Evolutionary conservation across 352 stramenopile genomes (phyloP).

Genomic region (Pythium scleroteichum): DNA sequence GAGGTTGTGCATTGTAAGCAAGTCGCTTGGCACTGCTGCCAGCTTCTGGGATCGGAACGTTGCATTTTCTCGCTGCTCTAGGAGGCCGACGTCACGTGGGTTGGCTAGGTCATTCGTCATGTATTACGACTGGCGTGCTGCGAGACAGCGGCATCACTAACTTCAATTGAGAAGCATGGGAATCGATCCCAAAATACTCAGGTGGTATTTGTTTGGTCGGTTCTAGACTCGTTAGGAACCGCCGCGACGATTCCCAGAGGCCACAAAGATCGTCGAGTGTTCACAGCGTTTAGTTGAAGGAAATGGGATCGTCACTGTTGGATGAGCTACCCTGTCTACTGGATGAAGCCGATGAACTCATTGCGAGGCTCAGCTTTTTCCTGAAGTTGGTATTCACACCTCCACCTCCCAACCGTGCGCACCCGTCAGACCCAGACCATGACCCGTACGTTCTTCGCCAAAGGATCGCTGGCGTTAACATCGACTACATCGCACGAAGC

Average conservation of each 20-base stretch:
- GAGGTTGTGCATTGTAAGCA: slow-evolving; percentile 61
- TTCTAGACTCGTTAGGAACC: not conserved
- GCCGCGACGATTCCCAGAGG: slow-evolving; percentile 11
- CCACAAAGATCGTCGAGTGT: too few relatives aligned
- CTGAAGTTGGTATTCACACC: slow-evolving; percentile 32
- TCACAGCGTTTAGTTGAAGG: not conserved
- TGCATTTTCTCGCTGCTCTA: slow-evolving; percentile 38
- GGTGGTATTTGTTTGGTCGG: not conserved
- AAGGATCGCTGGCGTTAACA: slow-evolving; percentile 23
- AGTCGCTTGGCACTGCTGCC: slow-evolving; percentile 34
- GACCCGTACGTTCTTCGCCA: slow-evolving; percentile 22
- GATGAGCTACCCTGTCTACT: slow-evolving; percentile 67
- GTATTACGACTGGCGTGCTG: not conserved
- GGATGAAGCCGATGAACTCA: slow-evolving; percentile 60
- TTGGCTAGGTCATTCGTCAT: slow-evolving; percentile 2
- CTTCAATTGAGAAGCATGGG: too few relatives aligned
- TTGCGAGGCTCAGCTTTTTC: slow-evolving; percentile 45
- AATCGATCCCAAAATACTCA: slow-evolving; percentile 8
- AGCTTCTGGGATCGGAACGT: slow-evolving; percentile 41
- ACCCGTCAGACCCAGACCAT: slow-evolving; percentile 4
- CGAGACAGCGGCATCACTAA: too few relatives aligned
- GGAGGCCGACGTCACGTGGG: slow-evolving; percentile 6
- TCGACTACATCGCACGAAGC: slow-evolving; percentile 32
- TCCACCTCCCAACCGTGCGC: slow-evolving; percentile 1
- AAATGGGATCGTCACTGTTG: slow-evolving; percentile 52